Conservation (phyloP, 345 rosid genomes). For the Hevea brasiliensis region DNA sequence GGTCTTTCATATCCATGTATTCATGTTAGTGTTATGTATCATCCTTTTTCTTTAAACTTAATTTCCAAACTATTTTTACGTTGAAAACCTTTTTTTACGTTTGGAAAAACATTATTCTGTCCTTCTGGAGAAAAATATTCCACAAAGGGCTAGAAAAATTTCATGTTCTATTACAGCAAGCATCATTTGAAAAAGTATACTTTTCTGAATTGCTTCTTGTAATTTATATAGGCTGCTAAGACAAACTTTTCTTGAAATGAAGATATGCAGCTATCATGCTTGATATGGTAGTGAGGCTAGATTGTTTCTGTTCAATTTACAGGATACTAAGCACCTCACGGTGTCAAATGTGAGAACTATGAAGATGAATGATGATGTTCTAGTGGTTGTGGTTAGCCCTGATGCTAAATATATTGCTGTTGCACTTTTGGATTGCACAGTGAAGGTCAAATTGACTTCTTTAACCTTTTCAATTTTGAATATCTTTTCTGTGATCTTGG, state of each 20-base stretch:
- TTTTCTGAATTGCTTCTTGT: background rate
- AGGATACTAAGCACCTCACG: slow-evolving; percentile 65
- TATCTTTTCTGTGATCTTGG: background rate
- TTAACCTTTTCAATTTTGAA: background rate
- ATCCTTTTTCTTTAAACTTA: background rate
- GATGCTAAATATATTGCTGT: slow-evolving; percentile 89
- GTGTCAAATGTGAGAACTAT: slow-evolving; percentile 66
- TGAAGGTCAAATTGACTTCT: slow-evolving; percentile 57
- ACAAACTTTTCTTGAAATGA: background rate
- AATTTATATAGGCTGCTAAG: background rate
- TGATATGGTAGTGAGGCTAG: slow-evolving; percentile 5
- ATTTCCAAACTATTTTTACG: background rate
- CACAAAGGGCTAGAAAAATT: background rate
- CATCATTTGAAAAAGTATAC: background rate
- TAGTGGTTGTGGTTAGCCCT: slow-evolving; percentile 81
- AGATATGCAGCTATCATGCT: background rate
- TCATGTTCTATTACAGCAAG: background rate
- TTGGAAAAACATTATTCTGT: background rate
- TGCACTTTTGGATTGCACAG: slow-evolving; percentile 88
- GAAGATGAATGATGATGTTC: slow-evolving; percentile 96
- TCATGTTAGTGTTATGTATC: background rate
- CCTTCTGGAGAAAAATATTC: background rate
- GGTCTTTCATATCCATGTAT: background rate
- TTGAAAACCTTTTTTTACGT: background rate
- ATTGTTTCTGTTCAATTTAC: slow-evolving; percentile 32